Evolutionary conservation across 1,284 basidiomycete species (phyloP).

Genomic region (Wallemia hederae): DNA sequence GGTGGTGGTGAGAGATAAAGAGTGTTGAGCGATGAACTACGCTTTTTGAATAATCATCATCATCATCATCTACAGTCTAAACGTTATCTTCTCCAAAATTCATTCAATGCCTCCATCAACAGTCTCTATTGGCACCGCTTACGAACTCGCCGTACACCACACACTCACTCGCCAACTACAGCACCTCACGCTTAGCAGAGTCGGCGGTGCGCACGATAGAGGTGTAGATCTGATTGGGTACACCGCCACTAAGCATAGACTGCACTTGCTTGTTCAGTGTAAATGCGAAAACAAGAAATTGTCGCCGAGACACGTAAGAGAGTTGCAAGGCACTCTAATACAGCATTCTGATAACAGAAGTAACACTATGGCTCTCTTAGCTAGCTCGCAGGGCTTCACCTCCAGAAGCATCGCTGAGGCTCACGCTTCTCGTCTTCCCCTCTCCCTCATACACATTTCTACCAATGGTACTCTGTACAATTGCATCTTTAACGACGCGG

Average conservation of each 20-base stretch:
- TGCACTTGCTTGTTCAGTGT: background rate
- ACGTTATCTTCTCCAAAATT: no score
- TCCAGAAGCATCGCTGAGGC: background rate
- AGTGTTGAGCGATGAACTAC: no score
- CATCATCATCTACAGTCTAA: no score
- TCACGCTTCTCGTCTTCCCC: background rate
- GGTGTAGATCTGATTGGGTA: background rate
- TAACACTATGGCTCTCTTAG: background rate
- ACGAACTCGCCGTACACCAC: background rate
- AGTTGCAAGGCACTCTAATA: background rate
- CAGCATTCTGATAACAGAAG: background rate
- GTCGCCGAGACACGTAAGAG: background rate
- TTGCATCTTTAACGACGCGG: background rate
- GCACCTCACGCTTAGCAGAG: background rate
- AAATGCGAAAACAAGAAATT: background rate
- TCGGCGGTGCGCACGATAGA: background rate
- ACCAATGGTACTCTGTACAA: background rate
- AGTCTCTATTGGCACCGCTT: background rate
- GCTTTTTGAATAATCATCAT: no score
- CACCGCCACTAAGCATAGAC: background rate
- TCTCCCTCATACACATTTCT: background rate
- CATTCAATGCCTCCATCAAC: no score
- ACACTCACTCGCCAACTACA: background rate
- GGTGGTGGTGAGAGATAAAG: no score
- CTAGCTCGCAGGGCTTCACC: background rate